Percentiles rank a stretch among this genome's conserved stretches.
Evolutionary conservation across 805 yeast genomes (phyloP).

Genomic region (Metschnikowia reukaufii): DNA sequence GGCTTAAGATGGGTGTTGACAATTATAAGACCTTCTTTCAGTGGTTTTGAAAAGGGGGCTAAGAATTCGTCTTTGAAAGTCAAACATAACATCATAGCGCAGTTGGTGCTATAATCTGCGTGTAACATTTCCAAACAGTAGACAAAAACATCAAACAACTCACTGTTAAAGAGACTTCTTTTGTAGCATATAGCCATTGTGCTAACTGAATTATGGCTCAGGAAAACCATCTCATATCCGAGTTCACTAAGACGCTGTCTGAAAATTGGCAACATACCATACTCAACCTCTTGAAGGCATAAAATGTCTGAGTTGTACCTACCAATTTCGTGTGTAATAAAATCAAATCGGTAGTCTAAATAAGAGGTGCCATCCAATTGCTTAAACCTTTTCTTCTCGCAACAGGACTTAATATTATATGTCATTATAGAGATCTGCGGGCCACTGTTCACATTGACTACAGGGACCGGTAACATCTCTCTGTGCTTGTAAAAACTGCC

Average conservation of each 20-base stretch:
- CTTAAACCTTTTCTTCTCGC: not conserved
- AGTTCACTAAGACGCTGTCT: not conserved
- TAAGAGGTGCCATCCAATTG: constrained; percentile 10
- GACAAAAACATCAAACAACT: not conserved
- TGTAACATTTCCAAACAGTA: not conserved
- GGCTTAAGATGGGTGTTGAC: constrained; percentile 1
- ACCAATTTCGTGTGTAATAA: constrained; percentile 1
- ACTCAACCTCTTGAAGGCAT: constrained; percentile 5
- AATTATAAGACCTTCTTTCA: not conserved
- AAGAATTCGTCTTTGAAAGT: constrained; percentile 1
- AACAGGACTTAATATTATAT: constrained; percentile 47
- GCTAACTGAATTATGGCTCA: not conserved
- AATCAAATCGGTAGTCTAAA: constrained; percentile 9
- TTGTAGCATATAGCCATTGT: constrained; percentile 8
- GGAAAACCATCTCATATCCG: constrained; percentile 1
- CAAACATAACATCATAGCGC: constrained; percentile 2
- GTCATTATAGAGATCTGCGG: constrained; percentile 7
- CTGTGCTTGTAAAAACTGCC: not conserved
- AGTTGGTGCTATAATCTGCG: not conserved
- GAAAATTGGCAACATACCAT: not conserved
- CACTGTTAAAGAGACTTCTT: not conserved
- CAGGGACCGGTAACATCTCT: not conserved
- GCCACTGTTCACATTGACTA: not conserved
- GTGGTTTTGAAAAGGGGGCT: too few species aligned
- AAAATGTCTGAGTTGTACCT: constrained; percentile 5